phyloP scores from a whole-genome alignment of 345 rosid genomes.

The Lepidium didymum region DNA sequence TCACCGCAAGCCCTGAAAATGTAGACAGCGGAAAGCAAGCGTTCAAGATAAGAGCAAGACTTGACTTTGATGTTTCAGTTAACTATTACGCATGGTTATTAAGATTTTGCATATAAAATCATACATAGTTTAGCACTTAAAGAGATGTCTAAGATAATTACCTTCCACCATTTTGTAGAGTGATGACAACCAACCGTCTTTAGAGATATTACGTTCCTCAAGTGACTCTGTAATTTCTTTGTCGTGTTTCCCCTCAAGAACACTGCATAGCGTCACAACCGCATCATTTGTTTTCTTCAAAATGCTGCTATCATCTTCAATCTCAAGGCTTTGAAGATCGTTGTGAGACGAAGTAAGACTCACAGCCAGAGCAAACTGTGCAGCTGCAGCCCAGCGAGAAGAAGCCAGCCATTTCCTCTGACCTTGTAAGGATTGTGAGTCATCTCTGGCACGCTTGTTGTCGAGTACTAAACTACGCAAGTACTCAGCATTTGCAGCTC shows the following conservation, averaged over 20 bases:
- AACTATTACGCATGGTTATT: background rate
- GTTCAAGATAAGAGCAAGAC: background rate
- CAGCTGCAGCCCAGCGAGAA: slow-evolving; percentile 83
- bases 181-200: slow-evolving; percentile 83
- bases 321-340: slow-evolving; percentile 53
- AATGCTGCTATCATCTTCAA: slow-evolving; percentile 46
- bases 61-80: background rate
- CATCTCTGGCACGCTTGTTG: slow-evolving; percentile 27
- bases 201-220: slow-evolving; percentile 42
- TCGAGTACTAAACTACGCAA: slow-evolving; percentile 71
- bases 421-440: slow-evolving; percentile 7
- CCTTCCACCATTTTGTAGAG: slow-evolving; percentile 89
- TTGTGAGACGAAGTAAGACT: slow-evolving; percentile 66
- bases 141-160: slow-evolving; percentile 16
- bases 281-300: slow-evolving; percentile 76
- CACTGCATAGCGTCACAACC: slow-evolving; percentile 58
- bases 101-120: background rate
- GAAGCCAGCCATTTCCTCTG: slow-evolving; percentile 47
- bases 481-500: slow-evolving; percentile 94
- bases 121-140: background rate
- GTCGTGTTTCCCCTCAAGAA: slow-evolving; percentile 77
- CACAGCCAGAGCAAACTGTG: slow-evolving; percentile 61
- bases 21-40: slow-evolving; percentile 1
- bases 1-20: slow-evolving; percentile 67
- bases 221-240: slow-evolving; percentile 50